Evolutionary conservation across 2,329 filamentous ascomycete species (phyloP).

Genomic region (Xylaria sp.): DNA sequence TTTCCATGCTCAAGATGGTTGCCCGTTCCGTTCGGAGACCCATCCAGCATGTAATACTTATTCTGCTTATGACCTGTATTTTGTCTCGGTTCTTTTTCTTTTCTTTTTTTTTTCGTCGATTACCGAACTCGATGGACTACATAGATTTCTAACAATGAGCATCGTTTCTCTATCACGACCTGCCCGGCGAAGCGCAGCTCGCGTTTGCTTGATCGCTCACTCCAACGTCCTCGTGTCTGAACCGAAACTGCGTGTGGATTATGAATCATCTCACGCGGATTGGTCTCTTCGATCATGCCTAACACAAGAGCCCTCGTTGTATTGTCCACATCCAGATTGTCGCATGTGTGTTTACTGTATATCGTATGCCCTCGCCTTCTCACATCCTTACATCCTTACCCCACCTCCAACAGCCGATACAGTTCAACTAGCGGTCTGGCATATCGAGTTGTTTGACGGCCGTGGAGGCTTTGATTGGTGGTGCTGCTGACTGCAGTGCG

Average conservation of each 20-base stretch:
- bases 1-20: slow-evolving; percentile 24
- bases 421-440: slow-evolving; percentile 17
- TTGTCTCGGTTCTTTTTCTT: slow-evolving; percentile 30
- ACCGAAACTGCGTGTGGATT: too few relatives aligned
- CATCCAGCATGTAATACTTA: slow-evolving; percentile 47
- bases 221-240: neutral
- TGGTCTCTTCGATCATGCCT: too few relatives aligned
- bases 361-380: neutral
- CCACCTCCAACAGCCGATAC: slow-evolving; percentile 1
- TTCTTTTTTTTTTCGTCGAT: slow-evolving; percentile 16
- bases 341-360: slow-evolving; percentile 7
- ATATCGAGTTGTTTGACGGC: neutral
- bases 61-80: slow-evolving; percentile 36
- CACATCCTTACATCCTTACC: neutral
- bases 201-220: neutral
- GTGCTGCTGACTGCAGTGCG: neutral
- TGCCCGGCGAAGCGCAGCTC: neutral
- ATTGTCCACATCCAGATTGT: neutral
- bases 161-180: slow-evolving; percentile 8
- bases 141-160: slow-evolving; percentile 21
- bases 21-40: slow-evolving; percentile 27
- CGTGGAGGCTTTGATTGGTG: neutral
- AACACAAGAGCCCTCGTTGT: neutral
- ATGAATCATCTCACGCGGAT: too few relatives aligned
- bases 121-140: slow-evolving; percentile 25